Base-by-base conservation (phyloP, 2,329 filamentous ascomycete genomes). In the Aspergillus quadricinctus region DNA sequence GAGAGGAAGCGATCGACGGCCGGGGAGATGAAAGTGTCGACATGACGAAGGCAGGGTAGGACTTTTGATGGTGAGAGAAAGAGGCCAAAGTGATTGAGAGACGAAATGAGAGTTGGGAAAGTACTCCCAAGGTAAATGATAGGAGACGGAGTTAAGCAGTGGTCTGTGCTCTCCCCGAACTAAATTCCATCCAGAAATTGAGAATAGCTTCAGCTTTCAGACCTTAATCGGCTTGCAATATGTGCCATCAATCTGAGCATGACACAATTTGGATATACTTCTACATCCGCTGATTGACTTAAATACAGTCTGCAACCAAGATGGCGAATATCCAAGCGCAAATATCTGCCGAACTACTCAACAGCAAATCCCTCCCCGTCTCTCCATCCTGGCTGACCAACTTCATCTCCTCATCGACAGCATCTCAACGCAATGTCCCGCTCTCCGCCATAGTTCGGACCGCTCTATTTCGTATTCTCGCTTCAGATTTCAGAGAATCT, bases 401-500 rank as follows among this genome's bases (percentile, higher is more conserved):
- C 55, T 85, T 93, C 69, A 70, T 88, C 57, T 74, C 81, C 9
- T 78, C 81, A 17, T 82, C 78, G 51, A 74, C 77, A 72, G 73
- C 82, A 63, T 70, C 71, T 41, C 68, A 81, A 77, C 48, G 78
- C 79, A 17, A 71, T 46, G 85, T 84, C 1, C 87, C 89, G 0
- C 74, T 92, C 1, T 83, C 85, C 28, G 88, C 88, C 3, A 80
- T 96, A 21, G 80, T 89, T 55, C 89, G 91, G 59, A 94, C 92
- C 2, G 89, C 89, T 40, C 85, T 89, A 62, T 88, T 92, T 64
- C 90, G 91, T 53, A 79, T 97, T 10, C 83, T 97, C 4, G 83
- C 87, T 29, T 83, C 87, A 40, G 90, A 97, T 75, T 83, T 97
- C 60, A 87, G 88, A 1, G 76, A 78, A 3, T 82, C 87, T 0